Percentiles rank a stretch among this genome's conserved stretches.
These are phyloP conservation scores for Neofusicoccum sp. DNA, from an alignment of 2,329 filamentous ascomycete genomes.

Conservation along the genomic window DNA sequence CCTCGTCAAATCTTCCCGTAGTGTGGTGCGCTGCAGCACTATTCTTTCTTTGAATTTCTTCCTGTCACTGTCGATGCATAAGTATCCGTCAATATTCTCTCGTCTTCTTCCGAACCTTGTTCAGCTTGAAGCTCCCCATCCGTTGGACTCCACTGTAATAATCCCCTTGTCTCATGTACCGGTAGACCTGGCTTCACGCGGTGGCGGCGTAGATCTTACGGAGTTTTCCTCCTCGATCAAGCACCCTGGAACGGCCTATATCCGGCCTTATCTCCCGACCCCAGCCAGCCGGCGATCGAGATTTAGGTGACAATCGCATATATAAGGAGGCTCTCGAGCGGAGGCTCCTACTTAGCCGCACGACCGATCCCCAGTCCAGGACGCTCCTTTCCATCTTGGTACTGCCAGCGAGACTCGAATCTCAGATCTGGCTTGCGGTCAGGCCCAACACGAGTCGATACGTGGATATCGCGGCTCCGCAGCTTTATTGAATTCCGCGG, in stretches of 20 bases:
- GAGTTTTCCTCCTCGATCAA: neutral
- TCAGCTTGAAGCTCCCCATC: neutral
- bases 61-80: neutral
- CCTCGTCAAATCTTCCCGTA: neutral
- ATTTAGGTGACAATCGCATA: neutral
- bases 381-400: neutral
- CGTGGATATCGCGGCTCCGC: neutral
- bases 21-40: neutral
- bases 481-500: neutral
- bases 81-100: neutral
- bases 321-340: neutral
- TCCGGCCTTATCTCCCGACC: neutral
- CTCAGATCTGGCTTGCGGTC: neutral
- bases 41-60: neutral
- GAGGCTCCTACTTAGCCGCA: neutral
- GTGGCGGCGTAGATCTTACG: constrained; percentile 1
- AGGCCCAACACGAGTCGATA: neutral
- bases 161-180: too few species aligned
- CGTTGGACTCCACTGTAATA: neutral
- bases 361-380: neutral
- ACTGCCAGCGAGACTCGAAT: neutral
- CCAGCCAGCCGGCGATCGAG: neutral
- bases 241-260: neutral
- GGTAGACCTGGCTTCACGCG: neutral
- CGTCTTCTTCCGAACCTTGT: neutral